Conservation (phyloP, 371 early-diverging fungal genomes). For the Aphelidium insulamus region DNA sequence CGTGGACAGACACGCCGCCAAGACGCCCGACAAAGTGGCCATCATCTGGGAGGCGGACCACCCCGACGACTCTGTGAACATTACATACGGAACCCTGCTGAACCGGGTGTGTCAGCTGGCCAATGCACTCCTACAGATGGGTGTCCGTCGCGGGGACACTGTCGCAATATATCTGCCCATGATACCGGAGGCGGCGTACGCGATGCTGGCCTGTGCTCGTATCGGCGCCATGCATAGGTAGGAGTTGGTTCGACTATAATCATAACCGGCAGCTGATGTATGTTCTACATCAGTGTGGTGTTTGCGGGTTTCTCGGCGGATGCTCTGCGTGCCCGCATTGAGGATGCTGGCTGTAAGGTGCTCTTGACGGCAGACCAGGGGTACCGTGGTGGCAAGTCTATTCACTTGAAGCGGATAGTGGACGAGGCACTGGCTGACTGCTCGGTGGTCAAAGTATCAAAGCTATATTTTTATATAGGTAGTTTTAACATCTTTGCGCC, state of each 20-base stretch:
- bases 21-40: slow-evolving; percentile 47
- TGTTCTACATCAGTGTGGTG: slow-evolving; percentile 67
- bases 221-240: slow-evolving; percentile 76
- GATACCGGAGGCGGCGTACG: slow-evolving; percentile 78
- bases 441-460: slow-evolving; percentile 33
- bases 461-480: neutral
- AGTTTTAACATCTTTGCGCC: too few relatives aligned
- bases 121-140: slow-evolving; percentile 47
- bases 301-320: slow-evolving; percentile 82
- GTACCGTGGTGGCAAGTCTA: slow-evolving; percentile 66
- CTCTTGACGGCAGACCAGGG: slow-evolving; percentile 71
- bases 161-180: slow-evolving; percentile 95
- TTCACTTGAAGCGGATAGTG: slow-evolving; percentile 70
- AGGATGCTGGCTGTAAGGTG: slow-evolving; percentile 46
- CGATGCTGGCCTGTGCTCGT: slow-evolving; percentile 82
- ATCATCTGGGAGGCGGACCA: slow-evolving; percentile 80
- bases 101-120: slow-evolving; percentile 58
- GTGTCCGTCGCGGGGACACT: slow-evolving; percentile 70
- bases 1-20: slow-evolving; percentile 76
- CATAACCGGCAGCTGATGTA: too few relatives aligned
- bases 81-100: slow-evolving; percentile 67
- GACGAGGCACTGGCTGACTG: slow-evolving; percentile 58
- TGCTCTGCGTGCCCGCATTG: slow-evolving; percentile 60
- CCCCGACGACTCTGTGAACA: slow-evolving; percentile 35
- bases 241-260: too few relatives aligned